These are phyloP conservation scores for Fomitopsis pinicola DNA, from an alignment of 1,284 basidiomycete genomes.

Conservation along the genomic window DNA sequence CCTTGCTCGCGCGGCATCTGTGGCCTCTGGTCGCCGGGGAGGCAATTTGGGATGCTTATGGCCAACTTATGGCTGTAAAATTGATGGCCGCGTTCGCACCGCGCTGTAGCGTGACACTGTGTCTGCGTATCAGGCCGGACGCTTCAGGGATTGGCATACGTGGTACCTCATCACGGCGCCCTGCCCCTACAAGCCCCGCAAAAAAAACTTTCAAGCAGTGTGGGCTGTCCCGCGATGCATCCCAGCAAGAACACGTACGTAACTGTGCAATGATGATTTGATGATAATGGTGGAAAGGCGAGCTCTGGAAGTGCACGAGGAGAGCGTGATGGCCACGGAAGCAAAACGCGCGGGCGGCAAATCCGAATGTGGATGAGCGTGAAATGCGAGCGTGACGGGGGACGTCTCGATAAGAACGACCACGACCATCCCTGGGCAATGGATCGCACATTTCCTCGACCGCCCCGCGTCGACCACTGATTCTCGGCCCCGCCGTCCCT, in stretches of 20 bases:
- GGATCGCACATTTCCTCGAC: background rate
- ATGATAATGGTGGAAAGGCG: background rate
- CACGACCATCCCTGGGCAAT: background rate
- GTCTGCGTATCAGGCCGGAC: too few relatives aligned
- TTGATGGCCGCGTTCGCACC: background rate
- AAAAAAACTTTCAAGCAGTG: too few relatives aligned
- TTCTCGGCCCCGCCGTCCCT: background rate
- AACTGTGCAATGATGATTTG: too few relatives aligned
- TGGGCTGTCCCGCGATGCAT: background rate
- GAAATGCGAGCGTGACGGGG: background rate
- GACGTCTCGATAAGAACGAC: background rate
- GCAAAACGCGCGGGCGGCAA: background rate
- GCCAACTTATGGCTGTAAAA: background rate
- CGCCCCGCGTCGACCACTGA: background rate
- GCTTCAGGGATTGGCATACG: too few relatives aligned
- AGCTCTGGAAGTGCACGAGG: background rate
- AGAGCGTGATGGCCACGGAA: background rate
- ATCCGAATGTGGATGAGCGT: background rate
- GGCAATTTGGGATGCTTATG: background rate
- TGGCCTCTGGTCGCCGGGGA: background rate
- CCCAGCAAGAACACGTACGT: background rate
- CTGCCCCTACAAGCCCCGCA: too few relatives aligned
- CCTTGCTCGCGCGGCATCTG: background rate
- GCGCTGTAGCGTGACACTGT: background rate
- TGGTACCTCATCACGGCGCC: too few relatives aligned